A percentile compares a stretch with the other conserved stretches of the same genome.
phyloP scores from a whole-genome alignment of 148 eudicot species.

The Agrostemma githago region DNA sequence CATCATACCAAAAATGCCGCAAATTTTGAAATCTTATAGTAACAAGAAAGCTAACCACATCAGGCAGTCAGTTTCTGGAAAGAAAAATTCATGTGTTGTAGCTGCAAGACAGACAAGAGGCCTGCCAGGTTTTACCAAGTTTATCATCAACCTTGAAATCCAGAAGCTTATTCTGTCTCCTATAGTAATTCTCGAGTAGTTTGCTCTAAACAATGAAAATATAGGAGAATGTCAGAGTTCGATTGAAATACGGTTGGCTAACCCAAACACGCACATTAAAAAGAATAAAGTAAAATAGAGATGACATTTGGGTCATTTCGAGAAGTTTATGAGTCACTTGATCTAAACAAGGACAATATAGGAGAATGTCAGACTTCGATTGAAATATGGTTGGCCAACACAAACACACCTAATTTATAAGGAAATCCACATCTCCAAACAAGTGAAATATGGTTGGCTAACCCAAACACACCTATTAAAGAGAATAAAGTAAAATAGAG shows the following conservation, averaged over 20 bases:
- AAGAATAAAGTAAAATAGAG: no score
- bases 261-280: no score
- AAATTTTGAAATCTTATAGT: background rate
- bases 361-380: slow-evolving; percentile 5
- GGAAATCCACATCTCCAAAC: no score
- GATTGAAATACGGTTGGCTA: background rate
- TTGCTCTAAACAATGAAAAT: slow-evolving; percentile 43
- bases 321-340: slow-evolving; percentile 78
- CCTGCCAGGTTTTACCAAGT: slow-evolving; percentile 75
- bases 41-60: slow-evolving; percentile 17
- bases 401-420: no score
- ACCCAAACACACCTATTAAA: no score
- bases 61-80: slow-evolving; percentile 62
- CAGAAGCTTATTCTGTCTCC: slow-evolving; percentile 66
- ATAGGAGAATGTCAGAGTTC: slow-evolving; percentile 6
- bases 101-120: slow-evolving; percentile 77
- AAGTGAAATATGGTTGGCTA: no score
- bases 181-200: slow-evolving; percentile 75
- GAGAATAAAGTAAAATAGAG: no score
- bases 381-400: background rate
- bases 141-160: slow-evolving; percentile 70
- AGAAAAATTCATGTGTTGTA: slow-evolving; percentile 59
- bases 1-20: slow-evolving; percentile 22
- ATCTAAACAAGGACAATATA: slow-evolving; percentile 31
- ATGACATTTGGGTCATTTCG: no score